Evolutionary conservation across 768 basidiomycete genomes (phyloP), one percentile per base, ranked within the genome.

Genomic region (Psilocybe sp.): DNA sequence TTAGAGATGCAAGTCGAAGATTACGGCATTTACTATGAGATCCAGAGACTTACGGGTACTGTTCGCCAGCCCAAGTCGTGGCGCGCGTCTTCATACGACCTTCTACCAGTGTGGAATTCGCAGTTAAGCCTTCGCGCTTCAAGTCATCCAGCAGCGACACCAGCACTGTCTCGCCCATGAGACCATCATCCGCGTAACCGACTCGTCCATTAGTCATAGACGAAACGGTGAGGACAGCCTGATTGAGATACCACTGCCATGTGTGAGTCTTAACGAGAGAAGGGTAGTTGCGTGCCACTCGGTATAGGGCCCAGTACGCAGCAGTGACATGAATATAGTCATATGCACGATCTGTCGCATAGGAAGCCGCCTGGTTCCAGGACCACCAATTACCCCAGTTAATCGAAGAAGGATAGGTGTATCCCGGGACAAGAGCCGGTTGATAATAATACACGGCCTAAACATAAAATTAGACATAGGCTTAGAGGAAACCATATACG

Each of bases 141-240:
- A 82, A 60, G 56, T 82, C 80, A 44, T 76, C 65, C 23, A 82
- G 60, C 16, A 81, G 59, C 18, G 71, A 64, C 3, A 71, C 63
- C 38, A 77, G 64, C 32, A 81, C 79, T 1, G 80, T 81, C 62
- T 82, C 80, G 23, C 78, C 79, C 80, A 82, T 82, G 16, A 81
- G 63, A 1, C 79, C 79, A 49, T 71, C 77, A 35, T 64, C 58
- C 1, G 66, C 69, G 56, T 69, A 80, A 11, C 77, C 78, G 1
- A 78, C 76, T 11, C 62, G 51, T 1, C 72, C 71, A 40, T 68
- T 64, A 9, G 77, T 78, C 77, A 80, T 75, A 4, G 68, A 63
- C 7, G 60, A 53, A 9, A 80, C 66, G 0, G 80, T 82, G 15
- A 69, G 50, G 5, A 80, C 77, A 1, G 79, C 78, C 56, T 80